These are phyloP conservation scores for Lipomyces mesembrius DNA, from an alignment of 805 yeast species.

Conservation along the genomic window DNA sequence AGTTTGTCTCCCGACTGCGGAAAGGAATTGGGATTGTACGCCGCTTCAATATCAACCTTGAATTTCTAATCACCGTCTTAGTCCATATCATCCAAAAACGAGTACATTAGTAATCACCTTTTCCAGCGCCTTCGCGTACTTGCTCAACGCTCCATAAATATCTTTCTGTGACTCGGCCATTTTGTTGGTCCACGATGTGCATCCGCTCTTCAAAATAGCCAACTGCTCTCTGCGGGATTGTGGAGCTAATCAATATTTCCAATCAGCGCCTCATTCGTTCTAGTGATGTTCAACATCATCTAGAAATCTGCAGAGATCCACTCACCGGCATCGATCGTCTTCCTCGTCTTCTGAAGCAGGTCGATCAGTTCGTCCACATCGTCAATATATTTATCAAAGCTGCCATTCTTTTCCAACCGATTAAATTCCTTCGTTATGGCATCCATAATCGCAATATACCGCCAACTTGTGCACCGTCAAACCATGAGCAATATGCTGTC, in stretches of 20 bases:
- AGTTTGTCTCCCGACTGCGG: conserved; percentile 37
- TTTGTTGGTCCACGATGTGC: conserved; percentile 32
- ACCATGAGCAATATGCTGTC: neutral
- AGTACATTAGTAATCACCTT: conserved; percentile 38
- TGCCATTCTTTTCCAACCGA: conserved; percentile 42
- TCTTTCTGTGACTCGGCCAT: conserved; percentile 41
- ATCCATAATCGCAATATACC: conserved; percentile 39
- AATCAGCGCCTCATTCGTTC: neutral
- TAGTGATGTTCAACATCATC: neutral
- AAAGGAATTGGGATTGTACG: conserved; percentile 30
- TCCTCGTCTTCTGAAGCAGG: conserved; percentile 40
- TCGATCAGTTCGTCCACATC: conserved; percentile 44
- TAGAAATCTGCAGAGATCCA: neutral
- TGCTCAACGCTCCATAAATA: conserved; percentile 40
- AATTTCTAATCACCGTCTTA: conserved; percentile 23
- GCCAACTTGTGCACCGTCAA: neutral
- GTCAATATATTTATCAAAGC: conserved; percentile 43
- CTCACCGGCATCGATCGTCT: conserved; percentile 38
- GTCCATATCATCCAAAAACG: neutral
- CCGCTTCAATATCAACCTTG: conserved; percentile 31
- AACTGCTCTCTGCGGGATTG: conserved; percentile 31
- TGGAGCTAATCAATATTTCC: conserved; percentile 13
- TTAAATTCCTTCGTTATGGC: conserved; percentile 44
- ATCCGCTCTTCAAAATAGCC: conserved; percentile 24
- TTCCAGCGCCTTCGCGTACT: conserved; percentile 46